A percentile compares a stretch with the other conserved stretches of the same genome.
Conservation (phyloP, 2,329 filamentous ascomycete species). For the Calonectria pseudoturangicola region DNA sequence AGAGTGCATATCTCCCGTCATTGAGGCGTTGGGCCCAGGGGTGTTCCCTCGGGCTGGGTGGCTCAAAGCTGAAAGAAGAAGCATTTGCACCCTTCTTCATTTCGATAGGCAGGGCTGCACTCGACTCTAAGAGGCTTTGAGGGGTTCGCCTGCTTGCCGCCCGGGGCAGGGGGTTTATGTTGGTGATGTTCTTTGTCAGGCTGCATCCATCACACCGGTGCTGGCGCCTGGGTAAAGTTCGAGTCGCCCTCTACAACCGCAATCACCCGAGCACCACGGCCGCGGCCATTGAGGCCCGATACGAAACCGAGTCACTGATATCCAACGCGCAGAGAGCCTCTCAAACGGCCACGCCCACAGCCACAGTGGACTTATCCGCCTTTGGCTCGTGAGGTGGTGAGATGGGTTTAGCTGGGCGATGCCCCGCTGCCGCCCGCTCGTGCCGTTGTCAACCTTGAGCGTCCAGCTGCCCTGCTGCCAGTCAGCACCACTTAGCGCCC, state of each 20-base stretch:
- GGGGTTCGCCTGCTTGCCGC: constrained; percentile 24
- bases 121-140: background rate
- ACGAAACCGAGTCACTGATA: constrained; percentile 20
- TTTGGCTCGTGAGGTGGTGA: background rate
- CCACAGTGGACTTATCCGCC: constrained; percentile 30
- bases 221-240: background rate
- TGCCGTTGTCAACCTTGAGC: constrained; percentile 22
- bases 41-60: constrained; percentile 28
- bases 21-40: constrained; percentile 12
- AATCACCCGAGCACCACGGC: background rate
- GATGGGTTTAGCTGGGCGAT: constrained; percentile 14
- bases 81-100: background rate
- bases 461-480: constrained; percentile 10
- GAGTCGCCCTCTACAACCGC: background rate
- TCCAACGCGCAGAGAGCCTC: constrained; percentile 8
- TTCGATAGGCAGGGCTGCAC: constrained; percentile 20
- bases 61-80: constrained; percentile 31
- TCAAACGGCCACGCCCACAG: constrained; percentile 24
- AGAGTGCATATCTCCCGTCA: constrained; percentile 30
- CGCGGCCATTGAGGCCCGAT: constrained; percentile 6
- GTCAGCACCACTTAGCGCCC: constrained; percentile 34
- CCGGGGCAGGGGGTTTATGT: constrained; percentile 7
- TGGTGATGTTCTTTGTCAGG: constrained; percentile 19
- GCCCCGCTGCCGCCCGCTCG: constrained; percentile 33
- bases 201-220: constrained; percentile 15